These are phyloP conservation scores for Lolium rigidum DNA, from an alignment of 176 grass and related monocot genomes.

Conservation along the genomic window DNA sequence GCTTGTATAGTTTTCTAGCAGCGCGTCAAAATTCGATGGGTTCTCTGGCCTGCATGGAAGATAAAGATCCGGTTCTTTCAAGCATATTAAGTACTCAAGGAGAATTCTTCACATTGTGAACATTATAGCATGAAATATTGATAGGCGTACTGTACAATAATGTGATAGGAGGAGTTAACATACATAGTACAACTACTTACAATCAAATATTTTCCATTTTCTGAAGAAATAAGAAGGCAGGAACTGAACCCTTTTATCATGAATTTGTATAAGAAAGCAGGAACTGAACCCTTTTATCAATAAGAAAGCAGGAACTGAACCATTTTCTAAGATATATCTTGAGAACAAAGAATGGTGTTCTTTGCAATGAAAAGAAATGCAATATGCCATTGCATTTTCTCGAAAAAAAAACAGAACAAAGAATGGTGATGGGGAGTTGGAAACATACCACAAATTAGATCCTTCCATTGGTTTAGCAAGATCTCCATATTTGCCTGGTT, in stretches of 20 bases:
- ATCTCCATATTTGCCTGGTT: constrained; percentile 67
- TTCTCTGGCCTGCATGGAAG: constrained; percentile 67
- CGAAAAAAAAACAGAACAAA: no score
- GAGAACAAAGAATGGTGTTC: not conserved
- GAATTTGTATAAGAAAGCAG: not conserved
- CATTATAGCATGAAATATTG: not conserved
- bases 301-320: no score
- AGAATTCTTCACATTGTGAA: not conserved
- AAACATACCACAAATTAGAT: constrained; percentile 80
- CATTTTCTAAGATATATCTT: not conserved
- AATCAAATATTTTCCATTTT: not conserved
- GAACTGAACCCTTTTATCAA: not conserved
- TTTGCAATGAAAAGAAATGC: no score
- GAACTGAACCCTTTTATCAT: not conserved
- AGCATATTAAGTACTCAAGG: not conserved
- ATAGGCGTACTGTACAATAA: not conserved
- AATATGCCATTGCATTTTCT: no score
- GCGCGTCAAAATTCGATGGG: constrained; percentile 73
- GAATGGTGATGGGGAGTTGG: constrained; percentile 20
- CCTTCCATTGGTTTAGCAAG: constrained; percentile 87
- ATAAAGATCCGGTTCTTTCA: not conserved
- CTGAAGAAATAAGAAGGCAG: not conserved
- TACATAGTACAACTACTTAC: not conserved
- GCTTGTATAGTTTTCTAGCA: constrained; percentile 74
- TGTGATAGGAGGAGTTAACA: not conserved